Evolutionary conservation across 768 basidiomycete genomes (phyloP), one percentile per base, ranked within the genome.

Genomic region (Tricholoma hemisulphureum): DNA sequence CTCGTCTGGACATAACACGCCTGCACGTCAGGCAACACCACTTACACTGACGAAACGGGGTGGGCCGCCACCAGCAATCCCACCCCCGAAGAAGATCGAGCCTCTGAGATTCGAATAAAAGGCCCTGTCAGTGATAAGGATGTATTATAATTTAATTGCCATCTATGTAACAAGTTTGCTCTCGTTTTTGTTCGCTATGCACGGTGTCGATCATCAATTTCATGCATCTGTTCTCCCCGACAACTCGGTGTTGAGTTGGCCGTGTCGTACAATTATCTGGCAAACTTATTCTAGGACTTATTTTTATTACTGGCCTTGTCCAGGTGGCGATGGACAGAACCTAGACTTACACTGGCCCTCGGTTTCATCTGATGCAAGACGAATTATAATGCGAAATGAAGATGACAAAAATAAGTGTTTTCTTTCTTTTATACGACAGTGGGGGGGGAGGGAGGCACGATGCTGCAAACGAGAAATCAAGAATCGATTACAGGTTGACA

Each of bases 41-140:
- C 46, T 49, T 28, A 49, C 46, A n/a, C 46, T 70, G 24, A 65
- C 68, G 9, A 72, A 65, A 54, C 64, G 70, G 20, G 55, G 60
- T 35, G 34, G 41, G 26, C 57, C 61, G 23, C 54, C 69, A 8
- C 75, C 75, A n/a, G 58, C 52, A n/a, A 61, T 81, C 39, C 82
- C 80, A 23, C 69, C 75, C 18, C 76, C 78, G 9, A 68, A 65
- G 60, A 80, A 71, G 65, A 62, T 77, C 41, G 82, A 83, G 28
- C 71, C 80, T 5, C 72, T 80, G 50, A 77, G 69, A 51, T 71
- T 80, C 45, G 75, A 75, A 35, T 77, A 67, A 28, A 49, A 64
- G 35, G 52, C 23, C 55, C 18, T 35, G 48, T 21, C 41, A n/a
- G 41, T 28, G 26, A 20, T 26, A 21, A 18, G n/a, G 20, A 56